Evolutionary conservation across 2,329 filamentous ascomycete species (phyloP).

Genomic region (Botrytis sinoallii): DNA sequence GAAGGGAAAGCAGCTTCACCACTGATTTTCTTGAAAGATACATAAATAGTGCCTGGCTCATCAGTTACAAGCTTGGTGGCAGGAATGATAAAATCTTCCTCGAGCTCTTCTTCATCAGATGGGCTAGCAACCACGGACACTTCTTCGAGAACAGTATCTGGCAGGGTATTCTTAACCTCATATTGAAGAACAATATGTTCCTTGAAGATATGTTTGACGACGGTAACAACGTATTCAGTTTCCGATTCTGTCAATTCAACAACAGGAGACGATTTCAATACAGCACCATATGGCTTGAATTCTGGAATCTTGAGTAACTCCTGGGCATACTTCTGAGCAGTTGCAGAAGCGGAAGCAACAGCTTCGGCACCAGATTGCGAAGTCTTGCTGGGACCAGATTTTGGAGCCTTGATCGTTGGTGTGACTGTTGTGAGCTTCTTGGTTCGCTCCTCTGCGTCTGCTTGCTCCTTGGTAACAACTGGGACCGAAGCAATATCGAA

Average conservation of each 20-base stretch:
- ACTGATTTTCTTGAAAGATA: conserved; percentile 81
- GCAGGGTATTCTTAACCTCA: conserved; percentile 95
- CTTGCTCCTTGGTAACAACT: conserved; percentile 91
- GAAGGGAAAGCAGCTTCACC: conserved; percentile 76
- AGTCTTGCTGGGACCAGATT: conserved; percentile 71
- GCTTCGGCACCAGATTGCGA: conserved; percentile 67
- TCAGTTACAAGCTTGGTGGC: conserved; percentile 78
- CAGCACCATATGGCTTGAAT: conserved; percentile 80
- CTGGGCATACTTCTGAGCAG: conserved; percentile 84
- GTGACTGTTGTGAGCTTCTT: conserved; percentile 95
- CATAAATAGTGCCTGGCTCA: conserved; percentile 89
- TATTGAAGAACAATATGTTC: conserved; percentile 95
- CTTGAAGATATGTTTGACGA: conserved; percentile 97
- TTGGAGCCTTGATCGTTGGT: conserved; percentile 90
- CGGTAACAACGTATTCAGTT: conserved; percentile 92
- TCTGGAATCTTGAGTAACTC: conserved; percentile 87
- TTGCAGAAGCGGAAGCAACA: conserved; percentile 71
- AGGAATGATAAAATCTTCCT: conserved; percentile 92
- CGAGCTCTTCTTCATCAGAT: conserved; percentile 74
- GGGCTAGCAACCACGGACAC: conserved; percentile 80
- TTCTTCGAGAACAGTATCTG: conserved; percentile 85
- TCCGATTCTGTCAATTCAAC: conserved; percentile 95
- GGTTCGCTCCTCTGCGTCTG: conserved; percentile 89
- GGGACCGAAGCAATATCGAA: conserved; percentile 93
- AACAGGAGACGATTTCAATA: conserved; percentile 85